Percentiles rank a stretch among this genome's conserved stretches.
These are phyloP conservation scores for Acanthamoeba royreba DNA, from an alignment of 208 protist species.

Conservation along the genomic window DNA sequence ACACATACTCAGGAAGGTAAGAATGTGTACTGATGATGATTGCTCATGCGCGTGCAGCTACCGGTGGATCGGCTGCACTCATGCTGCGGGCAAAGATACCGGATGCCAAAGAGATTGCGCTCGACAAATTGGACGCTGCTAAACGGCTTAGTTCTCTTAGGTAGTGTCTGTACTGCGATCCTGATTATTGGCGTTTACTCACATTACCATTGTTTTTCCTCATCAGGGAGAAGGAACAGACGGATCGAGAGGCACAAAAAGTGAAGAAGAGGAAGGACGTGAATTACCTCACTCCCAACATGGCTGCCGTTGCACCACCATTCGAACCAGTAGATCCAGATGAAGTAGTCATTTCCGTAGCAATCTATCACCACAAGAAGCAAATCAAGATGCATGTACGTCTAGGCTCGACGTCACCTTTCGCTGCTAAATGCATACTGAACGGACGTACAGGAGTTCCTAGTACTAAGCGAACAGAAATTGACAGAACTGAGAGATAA, in stretches of 20 bases:
- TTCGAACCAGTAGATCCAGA: background rate
- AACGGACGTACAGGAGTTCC: background rate
- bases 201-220: too few relatives aligned
- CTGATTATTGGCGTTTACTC: background rate
- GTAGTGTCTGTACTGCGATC: background rate
- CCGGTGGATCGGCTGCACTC: background rate
- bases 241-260: background rate
- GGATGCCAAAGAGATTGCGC: background rate
- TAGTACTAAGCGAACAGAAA: slow-evolving; percentile 64
- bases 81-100: background rate
- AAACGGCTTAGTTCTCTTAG: background rate
- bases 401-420: background rate
- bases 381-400: background rate
- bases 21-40: too few relatives aligned
- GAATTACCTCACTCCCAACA: slow-evolving; percentile 32
- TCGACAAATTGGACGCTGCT: background rate
- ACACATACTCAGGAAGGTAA: background rate
- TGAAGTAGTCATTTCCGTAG: background rate
- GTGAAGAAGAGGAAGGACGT: background rate
- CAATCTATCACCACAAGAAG: slow-evolving; percentile 7
- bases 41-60: background rate
- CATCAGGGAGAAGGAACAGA: background rate
- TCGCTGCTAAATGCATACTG: background rate
- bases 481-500: slow-evolving; percentile 66
- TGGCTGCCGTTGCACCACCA: background rate